Percentiles rank a stretch among this genome's conserved stretches.
phyloP scores from a whole-genome alignment of 129 eudicot genomes.

The Smallanthus sonchifolius region DNA sequence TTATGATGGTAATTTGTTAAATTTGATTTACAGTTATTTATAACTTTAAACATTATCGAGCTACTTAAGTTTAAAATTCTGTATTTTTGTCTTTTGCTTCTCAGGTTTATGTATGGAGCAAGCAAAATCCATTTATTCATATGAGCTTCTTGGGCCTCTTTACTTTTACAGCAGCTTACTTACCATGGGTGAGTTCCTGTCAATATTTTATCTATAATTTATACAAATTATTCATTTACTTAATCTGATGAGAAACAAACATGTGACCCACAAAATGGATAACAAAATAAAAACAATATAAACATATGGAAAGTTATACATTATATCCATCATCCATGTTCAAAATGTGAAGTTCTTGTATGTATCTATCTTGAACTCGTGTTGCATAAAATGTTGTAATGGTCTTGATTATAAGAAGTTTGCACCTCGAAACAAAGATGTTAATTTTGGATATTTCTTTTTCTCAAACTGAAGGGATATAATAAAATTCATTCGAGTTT shows the following conservation, averaged over 20 bases:
- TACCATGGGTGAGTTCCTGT: slow-evolving; percentile 85
- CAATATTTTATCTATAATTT: not conserved
- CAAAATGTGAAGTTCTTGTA: slow-evolving; percentile 1
- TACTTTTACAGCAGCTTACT: slow-evolving; percentile 96
- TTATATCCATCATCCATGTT: not conserved
- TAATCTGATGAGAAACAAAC: not conserved
- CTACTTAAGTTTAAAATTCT: not conserved
- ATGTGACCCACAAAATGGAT: not conserved
- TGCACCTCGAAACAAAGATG: not conserved
- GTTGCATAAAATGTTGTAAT: not conserved
- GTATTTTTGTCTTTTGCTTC: not conserved
- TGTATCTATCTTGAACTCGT: not conserved
- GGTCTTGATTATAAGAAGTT: not conserved
- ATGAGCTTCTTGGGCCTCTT: slow-evolving; percentile 99
- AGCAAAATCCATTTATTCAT: slow-evolving; percentile 93
- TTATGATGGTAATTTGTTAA: slow-evolving; percentile 81
- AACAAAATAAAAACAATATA: not conserved
- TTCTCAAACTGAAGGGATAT: not conserved
- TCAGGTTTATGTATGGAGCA: slow-evolving; percentile 99
- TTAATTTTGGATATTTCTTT: not conserved
- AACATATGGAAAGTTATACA: not conserved
- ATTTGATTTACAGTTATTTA: not conserved
- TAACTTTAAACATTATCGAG: not conserved
- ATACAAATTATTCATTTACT: too few relatives aligned
- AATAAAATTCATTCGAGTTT: not conserved